Base-by-base conservation (phyloP, 371 early-diverging fungal genomes). In the Lichtheimia ornata region DNA sequence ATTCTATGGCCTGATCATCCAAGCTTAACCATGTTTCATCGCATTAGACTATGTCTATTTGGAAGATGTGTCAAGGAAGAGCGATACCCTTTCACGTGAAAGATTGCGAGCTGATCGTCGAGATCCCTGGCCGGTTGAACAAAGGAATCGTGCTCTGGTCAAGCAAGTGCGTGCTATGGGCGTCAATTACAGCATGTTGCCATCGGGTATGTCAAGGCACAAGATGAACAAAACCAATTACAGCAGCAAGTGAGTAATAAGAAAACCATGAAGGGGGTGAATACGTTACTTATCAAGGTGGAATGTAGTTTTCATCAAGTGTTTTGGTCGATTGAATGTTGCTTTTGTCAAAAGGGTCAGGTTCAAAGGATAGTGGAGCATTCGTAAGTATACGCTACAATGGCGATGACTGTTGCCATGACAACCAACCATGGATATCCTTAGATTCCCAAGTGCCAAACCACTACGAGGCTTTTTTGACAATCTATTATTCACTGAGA, bases 11-110 rank as follows among this genome's bases (percentile, higher is more conserved):
- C 17, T 20, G 12, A 13, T 41, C 15, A 17, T 0, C 13, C 41
- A 35, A 18, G 40, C n/a, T 13, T 9, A 12, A 40, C 41, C 40
- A 35, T 44, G 24, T 22, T 22, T 2, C 2, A 22, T 22, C 22
- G 17, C 14, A 9, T 3, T 25, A 77, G 81, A 81, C 56, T 81
- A 81, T 70, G 72, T 69, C 0, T 81, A 75, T 55, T 58, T 81
- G 52, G 77, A 81, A 58, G 81, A 81, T 49, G 51, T 77, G 12
- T 56, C 72, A 22, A 66, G 77, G 51, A 63, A 65, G 50, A 57
- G 75, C 0, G 81, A 81, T 58, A 72, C 67, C 25, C 40, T 77
- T 2, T 66, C 71, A 6, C 71, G 81, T 25, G 65, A 66, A 25
- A 63, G 73, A 45, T 15, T 60, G 7, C 55, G 68, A 15, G 58